Conservation (phyloP, 2,329 filamentous ascomycete genomes). For the Curvularia verruculosa region DNA sequence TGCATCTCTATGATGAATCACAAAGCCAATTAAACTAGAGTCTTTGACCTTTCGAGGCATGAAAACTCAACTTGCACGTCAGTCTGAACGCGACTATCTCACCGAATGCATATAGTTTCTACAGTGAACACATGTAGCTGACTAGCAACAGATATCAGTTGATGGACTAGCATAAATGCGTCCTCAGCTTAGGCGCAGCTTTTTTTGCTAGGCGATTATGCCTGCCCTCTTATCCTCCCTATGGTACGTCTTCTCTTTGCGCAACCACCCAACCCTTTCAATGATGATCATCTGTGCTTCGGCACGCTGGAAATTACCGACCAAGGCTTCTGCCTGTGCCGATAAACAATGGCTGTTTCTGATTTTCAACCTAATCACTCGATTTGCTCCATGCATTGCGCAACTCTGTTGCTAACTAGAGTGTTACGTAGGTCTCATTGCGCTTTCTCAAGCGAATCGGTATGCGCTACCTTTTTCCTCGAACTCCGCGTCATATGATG, state of each 20-base stretch:
- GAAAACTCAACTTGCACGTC: conserved; percentile 54
- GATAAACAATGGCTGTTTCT: conserved; percentile 52
- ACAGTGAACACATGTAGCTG: conserved; percentile 15
- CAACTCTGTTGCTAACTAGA: conserved; percentile 24
- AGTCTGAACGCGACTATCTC: conserved; percentile 47
- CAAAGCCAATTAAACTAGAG: conserved; percentile 54
- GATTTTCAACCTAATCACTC: conserved; percentile 31
- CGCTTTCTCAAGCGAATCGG: conserved; percentile 21
- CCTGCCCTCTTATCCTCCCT: neutral
- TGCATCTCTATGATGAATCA: conserved; percentile 48
- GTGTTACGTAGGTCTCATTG: conserved; percentile 5
- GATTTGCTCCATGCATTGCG: conserved; percentile 7
- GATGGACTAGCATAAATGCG: neutral
- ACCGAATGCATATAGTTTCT: neutral
- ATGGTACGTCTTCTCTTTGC: conserved; percentile 10
- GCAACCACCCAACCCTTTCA: conserved; percentile 12
- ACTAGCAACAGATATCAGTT: conserved; percentile 14
- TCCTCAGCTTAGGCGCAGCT: neutral
- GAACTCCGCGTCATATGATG: conserved; percentile 65
- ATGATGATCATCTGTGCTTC: conserved; percentile 52
- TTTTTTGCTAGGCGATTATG: neutral
- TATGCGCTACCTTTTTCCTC: conserved; percentile 29
- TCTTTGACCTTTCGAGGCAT: conserved; percentile 53
- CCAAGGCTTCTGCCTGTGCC: conserved; percentile 50
- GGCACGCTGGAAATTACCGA: conserved; percentile 55